Conservation (phyloP, 495 filamentous ascomycete species). For the Xanthoparmelia taractica region DNA sequence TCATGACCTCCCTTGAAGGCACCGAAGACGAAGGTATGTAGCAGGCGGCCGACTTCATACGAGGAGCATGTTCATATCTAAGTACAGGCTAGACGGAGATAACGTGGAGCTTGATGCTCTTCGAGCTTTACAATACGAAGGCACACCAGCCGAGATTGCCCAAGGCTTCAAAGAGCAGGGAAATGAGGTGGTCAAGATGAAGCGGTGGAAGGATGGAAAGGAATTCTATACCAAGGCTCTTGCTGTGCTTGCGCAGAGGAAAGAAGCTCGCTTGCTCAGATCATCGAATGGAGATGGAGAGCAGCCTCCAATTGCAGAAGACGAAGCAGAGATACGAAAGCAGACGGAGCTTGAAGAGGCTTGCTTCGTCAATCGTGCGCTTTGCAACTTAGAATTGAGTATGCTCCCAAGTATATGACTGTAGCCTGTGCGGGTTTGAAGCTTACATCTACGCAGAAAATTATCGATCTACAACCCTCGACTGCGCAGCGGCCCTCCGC, state of each 20-base stretch:
- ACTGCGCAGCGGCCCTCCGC: conserved; percentile 71
- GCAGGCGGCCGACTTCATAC: neutral
- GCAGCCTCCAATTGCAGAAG: conserved; percentile 16
- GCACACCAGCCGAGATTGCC: conserved; percentile 72
- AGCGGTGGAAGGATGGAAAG: conserved; percentile 73
- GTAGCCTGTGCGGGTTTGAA: neutral
- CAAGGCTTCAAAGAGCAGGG: conserved; percentile 77
- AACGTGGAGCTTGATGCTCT: conserved; percentile 79
- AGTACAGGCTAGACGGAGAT: conserved; percentile 38
- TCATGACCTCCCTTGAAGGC: conserved; percentile 88
- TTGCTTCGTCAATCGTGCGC: conserved; percentile 75
- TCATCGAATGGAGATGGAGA: conserved; percentile 31
- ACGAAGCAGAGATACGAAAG: conserved; percentile 46
- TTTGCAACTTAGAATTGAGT: conserved; percentile 74
- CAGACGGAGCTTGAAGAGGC: conserved; percentile 60
- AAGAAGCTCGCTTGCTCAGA: conserved; percentile 41
- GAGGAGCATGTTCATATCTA: conserved; percentile 14
- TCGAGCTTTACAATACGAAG: conserved; percentile 85
- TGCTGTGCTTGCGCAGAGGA: conserved; percentile 49
- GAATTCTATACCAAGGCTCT: conserved; percentile 88
- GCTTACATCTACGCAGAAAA: conserved; percentile 50
- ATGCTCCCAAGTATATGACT: conserved; percentile 24
- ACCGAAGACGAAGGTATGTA: conserved; percentile 46
- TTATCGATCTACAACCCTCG: conserved; percentile 71
- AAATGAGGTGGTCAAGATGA: conserved; percentile 72